phyloP scores from a whole-genome alignment of 805 yeast genomes.

The Grigorovia humatica region DNA sequence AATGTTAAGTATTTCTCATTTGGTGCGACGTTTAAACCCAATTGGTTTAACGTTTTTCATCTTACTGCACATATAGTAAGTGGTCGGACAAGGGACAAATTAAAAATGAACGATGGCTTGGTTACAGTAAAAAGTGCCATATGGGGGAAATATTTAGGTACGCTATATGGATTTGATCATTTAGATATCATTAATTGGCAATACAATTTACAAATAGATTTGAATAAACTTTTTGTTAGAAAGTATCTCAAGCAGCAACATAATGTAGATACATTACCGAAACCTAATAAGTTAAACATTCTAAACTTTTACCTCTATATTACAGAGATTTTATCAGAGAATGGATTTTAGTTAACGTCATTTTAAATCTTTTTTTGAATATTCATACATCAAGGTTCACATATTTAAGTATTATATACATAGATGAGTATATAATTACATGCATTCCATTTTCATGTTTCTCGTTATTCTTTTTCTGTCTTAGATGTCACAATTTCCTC shows the following conservation, averaged over 20 bases:
- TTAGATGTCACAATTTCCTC: constrained; percentile 38
- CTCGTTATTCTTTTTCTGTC: constrained; percentile 26
- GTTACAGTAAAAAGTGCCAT: constrained; percentile 67
- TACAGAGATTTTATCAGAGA: constrained; percentile 48
- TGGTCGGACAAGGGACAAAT: constrained; percentile 20
- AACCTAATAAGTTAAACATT: constrained; percentile 32
- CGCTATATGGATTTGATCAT: constrained; percentile 71
- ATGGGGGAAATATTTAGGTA: constrained; percentile 82
- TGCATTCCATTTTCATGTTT: constrained; percentile 4
- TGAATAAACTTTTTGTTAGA: constrained; percentile 4
- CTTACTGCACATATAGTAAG: constrained; percentile 57
- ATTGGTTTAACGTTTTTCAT: constrained; percentile 49
- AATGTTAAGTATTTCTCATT: constrained; percentile 67
- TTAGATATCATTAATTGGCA: constrained; percentile 81
- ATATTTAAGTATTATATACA: constrained; percentile 3
- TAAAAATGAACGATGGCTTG: constrained; percentile 73
- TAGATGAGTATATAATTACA: too few relatives aligned
- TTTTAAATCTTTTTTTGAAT: not conserved
- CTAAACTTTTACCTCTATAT: constrained; percentile 59
- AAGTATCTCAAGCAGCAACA: too few relatives aligned
- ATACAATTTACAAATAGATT: constrained; percentile 35
- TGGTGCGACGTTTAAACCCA: constrained; percentile 65
- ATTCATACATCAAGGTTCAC: not conserved
- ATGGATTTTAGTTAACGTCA: constrained; percentile 37
- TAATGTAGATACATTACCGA: not conserved